Percentiles rank a stretch among this genome's conserved stretches.
Evolutionary conservation across 2,329 filamentous ascomycete species (phyloP).

Genomic region (Monosporascus cannonballus): DNA sequence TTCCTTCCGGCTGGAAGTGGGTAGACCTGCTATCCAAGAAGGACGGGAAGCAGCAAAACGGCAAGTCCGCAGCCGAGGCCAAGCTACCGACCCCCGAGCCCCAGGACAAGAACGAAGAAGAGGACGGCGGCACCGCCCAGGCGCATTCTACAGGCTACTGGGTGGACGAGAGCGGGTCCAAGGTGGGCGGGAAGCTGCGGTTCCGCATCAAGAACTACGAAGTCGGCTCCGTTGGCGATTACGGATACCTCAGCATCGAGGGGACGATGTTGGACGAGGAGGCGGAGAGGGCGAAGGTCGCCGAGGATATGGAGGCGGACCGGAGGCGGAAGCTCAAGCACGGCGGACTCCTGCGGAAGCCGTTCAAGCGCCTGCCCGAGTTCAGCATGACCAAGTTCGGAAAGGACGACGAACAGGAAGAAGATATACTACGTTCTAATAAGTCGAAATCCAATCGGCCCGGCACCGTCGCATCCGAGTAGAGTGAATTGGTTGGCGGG

Average conservation of each 20-base stretch:
- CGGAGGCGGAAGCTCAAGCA: slow-evolving; percentile 31
- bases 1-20: slow-evolving; percentile 80
- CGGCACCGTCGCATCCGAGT: slow-evolving; percentile 14
- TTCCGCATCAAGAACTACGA: slow-evolving; percentile 86
- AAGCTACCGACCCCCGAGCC: slow-evolving; percentile 32
- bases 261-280: slow-evolving; percentile 74
- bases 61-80: slow-evolving; percentile 13
- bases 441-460: slow-evolving; percentile 28
- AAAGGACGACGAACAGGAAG: slow-evolving; percentile 39
- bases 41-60: slow-evolving; percentile 5
- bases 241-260: slow-evolving; percentile 78
- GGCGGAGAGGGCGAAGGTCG: slow-evolving; percentile 56
- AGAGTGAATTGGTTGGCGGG: neutral
- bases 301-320: slow-evolving; percentile 41
- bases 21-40: slow-evolving; percentile 48
- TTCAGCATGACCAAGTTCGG: slow-evolving; percentile 53
- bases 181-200: slow-evolving; percentile 62
- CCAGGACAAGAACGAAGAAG: slow-evolving; percentile 22
- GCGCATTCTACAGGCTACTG: slow-evolving; percentile 64
- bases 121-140: slow-evolving; percentile 42
- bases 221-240: slow-evolving; percentile 65
- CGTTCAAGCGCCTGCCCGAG: slow-evolving; percentile 35
- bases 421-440: slow-evolving; percentile 26
- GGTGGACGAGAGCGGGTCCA: slow-evolving; percentile 63
- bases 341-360: slow-evolving; percentile 23